Evolutionary conservation across 1,284 basidiomycete genomes (phyloP).

Genomic region (Cryptococcus amylolentus): DNA sequence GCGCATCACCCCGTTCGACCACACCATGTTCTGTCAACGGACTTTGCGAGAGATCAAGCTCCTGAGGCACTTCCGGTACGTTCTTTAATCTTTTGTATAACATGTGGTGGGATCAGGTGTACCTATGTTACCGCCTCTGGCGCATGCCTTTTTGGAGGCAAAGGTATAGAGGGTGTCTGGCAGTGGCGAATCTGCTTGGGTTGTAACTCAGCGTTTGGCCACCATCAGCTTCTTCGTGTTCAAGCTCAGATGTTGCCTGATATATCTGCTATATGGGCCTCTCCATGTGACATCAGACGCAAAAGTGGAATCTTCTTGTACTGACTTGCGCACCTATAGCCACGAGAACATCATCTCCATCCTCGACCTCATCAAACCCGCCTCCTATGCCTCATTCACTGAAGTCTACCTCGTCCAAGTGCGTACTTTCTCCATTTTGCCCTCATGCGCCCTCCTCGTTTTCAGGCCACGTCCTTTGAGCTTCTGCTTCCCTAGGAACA

Average conservation of each 20-base stretch:
- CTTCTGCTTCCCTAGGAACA: background rate
- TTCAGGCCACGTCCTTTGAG: no score
- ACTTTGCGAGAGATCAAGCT: slow-evolving; percentile 85
- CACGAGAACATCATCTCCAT: slow-evolving; percentile 82
- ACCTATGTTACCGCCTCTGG: no score
- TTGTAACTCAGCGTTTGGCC: no score
- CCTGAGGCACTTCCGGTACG: slow-evolving; percentile 70
- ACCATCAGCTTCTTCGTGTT: no score
- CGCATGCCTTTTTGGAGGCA: no score
- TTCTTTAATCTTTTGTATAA: background rate
- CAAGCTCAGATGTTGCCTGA: no score
- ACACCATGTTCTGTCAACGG: slow-evolving; percentile 85
- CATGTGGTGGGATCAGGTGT: no score
- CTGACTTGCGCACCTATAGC: slow-evolving; percentile 11
- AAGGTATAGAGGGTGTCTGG: no score
- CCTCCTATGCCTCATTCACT: slow-evolving; percentile 83
- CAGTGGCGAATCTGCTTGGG: no score
- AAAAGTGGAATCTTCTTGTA: no score
- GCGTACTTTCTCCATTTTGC: background rate
- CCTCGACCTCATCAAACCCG: slow-evolving; percentile 87
- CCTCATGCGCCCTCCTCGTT: background rate
- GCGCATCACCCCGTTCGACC: slow-evolving; percentile 89
- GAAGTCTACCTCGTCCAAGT: slow-evolving; percentile 71
- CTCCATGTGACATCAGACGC: no score
- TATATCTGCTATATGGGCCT: no score